Percentiles rank a stretch among this genome's conserved stretches.
phyloP scores from a whole-genome alignment of 805 yeast species.

The Teunomyces gatunensis region DNA sequence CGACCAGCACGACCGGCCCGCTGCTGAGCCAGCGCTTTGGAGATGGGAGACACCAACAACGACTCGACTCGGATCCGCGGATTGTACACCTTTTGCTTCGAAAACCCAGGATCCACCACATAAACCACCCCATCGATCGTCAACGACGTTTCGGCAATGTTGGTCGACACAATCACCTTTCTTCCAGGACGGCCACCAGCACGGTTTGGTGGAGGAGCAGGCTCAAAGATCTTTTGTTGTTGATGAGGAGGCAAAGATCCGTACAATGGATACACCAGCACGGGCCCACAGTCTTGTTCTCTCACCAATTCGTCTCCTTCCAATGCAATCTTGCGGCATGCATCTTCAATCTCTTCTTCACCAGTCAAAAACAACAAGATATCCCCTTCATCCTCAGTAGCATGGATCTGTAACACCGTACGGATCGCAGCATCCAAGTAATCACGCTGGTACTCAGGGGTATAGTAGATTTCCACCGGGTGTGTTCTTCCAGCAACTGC shows the following conservation, averaged over 20 bases:
- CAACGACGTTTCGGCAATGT: slow-evolving; percentile 96
- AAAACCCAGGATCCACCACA: slow-evolving; percentile 96
- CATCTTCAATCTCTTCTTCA: slow-evolving; percentile 97
- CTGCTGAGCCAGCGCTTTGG: slow-evolving; percentile 97
- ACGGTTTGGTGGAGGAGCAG: slow-evolving; percentile 74
- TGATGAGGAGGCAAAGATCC: slow-evolving; percentile 96
- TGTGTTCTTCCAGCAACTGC: slow-evolving; percentile 98
- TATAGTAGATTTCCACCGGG: slow-evolving; percentile 95
- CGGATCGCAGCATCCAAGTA: slow-evolving; percentile 93
- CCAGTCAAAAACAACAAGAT: slow-evolving; percentile 85
- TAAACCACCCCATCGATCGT: slow-evolving; percentile 97
- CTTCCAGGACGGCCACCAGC: slow-evolving; percentile 90
- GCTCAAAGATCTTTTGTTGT: slow-evolving; percentile 90
- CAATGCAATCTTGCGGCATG: slow-evolving; percentile 80
- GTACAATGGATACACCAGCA: slow-evolving; percentile 86
- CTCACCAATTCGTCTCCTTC: slow-evolving; percentile 88
- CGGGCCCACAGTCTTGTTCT: slow-evolving; percentile 88
- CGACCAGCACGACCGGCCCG: slow-evolving; percentile 99
- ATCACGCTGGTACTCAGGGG: slow-evolving; percentile 95
- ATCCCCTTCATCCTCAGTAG: slow-evolving; percentile 93
- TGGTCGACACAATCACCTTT: slow-evolving; percentile 87
- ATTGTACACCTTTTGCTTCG: slow-evolving; percentile 94
- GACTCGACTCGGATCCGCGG: slow-evolving; percentile 96
- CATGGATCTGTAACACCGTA: slow-evolving; percentile 94
- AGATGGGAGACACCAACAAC: slow-evolving; percentile 88